Percentiles rank a stretch among this genome's conserved stretches.
Conservation (phyloP, 495 filamentous ascomycete genomes). For the Aspergillus steynii region DNA sequence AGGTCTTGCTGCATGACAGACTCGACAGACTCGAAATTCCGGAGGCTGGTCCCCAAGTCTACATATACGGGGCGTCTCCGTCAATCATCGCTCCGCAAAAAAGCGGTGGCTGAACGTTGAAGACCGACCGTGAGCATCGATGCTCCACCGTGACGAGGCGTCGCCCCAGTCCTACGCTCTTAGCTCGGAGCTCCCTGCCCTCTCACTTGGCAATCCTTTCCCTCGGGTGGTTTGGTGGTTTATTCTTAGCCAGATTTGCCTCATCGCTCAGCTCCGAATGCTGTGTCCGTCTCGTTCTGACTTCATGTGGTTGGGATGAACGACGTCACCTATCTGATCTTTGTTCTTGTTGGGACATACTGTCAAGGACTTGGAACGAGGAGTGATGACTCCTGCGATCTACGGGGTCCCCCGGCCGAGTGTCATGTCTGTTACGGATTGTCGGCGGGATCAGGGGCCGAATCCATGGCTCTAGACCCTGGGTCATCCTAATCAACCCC, state of each 20-base stretch:
- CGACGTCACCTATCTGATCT: not conserved
- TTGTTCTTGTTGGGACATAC: not conserved
- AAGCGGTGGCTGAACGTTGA: slow-evolving; percentile 32
- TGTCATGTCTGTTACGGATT: too few species aligned
- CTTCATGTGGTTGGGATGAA: not conserved
- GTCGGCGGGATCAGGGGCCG: not conserved
- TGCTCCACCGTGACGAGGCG: slow-evolving; percentile 18
- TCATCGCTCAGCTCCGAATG: slow-evolving; percentile 1
- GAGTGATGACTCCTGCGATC: not conserved
- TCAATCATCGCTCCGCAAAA: slow-evolving; percentile 13
- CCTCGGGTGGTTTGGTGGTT: not conserved
- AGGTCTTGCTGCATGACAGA: not conserved
- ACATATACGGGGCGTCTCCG: slow-evolving; percentile 8
- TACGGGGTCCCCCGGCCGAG: too few species aligned
- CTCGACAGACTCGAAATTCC: slow-evolving; percentile 4
- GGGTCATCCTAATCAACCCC: not conserved
- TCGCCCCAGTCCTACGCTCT: slow-evolving; percentile 11
- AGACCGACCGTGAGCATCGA: slow-evolving; percentile 10
- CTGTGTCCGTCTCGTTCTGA: not conserved
- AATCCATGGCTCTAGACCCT: not conserved
- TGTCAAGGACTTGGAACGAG: not conserved
- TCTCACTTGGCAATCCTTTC: not conserved
- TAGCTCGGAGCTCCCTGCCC: not conserved
- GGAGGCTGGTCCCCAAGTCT: slow-evolving; percentile 17
- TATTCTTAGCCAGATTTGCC: slow-evolving; percentile 15